Conservation (phyloP, 768 basidiomycete genomes). For the Coprinopsis cinerea region DNA sequence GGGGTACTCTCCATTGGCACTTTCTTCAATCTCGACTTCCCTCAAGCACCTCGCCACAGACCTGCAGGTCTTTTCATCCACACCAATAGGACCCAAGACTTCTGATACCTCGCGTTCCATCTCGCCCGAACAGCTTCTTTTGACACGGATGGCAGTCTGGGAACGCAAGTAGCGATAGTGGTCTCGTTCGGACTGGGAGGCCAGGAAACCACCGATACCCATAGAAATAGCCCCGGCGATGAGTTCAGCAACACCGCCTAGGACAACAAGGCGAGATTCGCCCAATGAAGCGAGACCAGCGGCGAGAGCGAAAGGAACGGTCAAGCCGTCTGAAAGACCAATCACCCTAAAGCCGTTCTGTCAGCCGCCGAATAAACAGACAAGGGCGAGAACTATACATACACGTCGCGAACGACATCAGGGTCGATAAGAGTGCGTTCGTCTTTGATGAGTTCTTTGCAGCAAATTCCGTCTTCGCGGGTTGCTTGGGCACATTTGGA, state of each 20-base stretch:
- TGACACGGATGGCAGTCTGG: slow-evolving; percentile 75
- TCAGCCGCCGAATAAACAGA: background rate
- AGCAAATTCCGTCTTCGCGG: slow-evolving; percentile 67
- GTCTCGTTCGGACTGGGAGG: slow-evolving; percentile 94
- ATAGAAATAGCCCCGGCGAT: slow-evolving; percentile 96
- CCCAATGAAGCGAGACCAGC: slow-evolving; percentile 89
- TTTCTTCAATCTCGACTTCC: slow-evolving; percentile 50
- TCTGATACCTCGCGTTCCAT: slow-evolving; percentile 93
- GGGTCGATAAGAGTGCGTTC: slow-evolving; percentile 81
- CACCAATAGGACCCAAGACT: slow-evolving; percentile 83
- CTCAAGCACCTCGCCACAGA: slow-evolving; percentile 73
- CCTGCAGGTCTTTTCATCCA: slow-evolving; percentile 75
- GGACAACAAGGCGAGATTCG: slow-evolving; percentile 83
- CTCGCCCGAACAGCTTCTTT: slow-evolving; percentile 86
- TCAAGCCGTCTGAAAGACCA: slow-evolving; percentile 86
- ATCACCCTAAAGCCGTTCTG: slow-evolving; percentile 51
- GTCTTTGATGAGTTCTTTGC: slow-evolving; percentile 82
- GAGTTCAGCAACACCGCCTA: slow-evolving; percentile 93
- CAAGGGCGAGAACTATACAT: slow-evolving; percentile 22
- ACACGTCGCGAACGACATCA: slow-evolving; percentile 85
- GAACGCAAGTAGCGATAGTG: slow-evolving; percentile 80
- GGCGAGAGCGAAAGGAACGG: slow-evolving; percentile 87
- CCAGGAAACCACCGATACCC: slow-evolving; percentile 98
- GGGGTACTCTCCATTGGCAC: slow-evolving; percentile 16
- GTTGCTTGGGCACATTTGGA: slow-evolving; percentile 54